Conservation (phyloP, 768 basidiomycete species). For the Rhizopogon sp. region DNA sequence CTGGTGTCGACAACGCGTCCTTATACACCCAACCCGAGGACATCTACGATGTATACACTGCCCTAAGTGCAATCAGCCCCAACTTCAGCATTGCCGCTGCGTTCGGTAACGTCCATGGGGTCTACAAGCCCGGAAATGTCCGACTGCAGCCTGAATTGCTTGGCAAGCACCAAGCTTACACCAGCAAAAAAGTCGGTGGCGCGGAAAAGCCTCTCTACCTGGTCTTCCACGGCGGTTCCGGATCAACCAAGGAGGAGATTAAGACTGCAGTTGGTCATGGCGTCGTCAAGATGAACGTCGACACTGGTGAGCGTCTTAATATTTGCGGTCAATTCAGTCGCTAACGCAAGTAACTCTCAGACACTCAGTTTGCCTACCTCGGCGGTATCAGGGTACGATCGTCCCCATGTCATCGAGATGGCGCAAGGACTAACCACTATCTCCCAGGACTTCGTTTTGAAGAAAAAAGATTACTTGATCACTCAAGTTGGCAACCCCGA, state of each 20-base stretch:
- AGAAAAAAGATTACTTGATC: constrained; percentile 84
- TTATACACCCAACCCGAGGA: constrained; percentile 98
- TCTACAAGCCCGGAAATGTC: constrained; percentile 99
- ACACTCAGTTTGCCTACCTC: constrained; percentile 91
- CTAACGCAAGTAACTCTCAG: constrained; percentile 26
- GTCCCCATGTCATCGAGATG: neutral
- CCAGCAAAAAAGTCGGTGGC: constrained; percentile 61
- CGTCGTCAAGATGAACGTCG: constrained; percentile 99
- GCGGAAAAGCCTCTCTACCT: constrained; percentile 88
- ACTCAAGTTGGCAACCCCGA: constrained; percentile 97
- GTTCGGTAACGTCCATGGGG: constrained; percentile 98
- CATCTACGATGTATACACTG: constrained; percentile 84
- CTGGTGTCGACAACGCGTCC: constrained; percentile 85
- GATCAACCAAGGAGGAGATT: constrained; percentile 96
- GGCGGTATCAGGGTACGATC: constrained; percentile 65
- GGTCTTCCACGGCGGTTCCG: constrained; percentile 99
- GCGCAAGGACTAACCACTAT: neutral
- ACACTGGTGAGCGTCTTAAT: constrained; percentile 52
- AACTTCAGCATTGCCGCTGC: constrained; percentile 98
- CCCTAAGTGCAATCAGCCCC: constrained; percentile 79
- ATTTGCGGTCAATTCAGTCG: neutral
- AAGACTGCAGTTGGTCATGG: constrained; percentile 84
- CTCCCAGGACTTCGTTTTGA: constrained; percentile 72
- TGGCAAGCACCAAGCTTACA: constrained; percentile 82
- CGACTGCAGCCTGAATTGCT: constrained; percentile 88